phyloP scores from a whole-genome alignment of 192 early-diverging fungal genomes.

The Coemansia sp. region DNA sequence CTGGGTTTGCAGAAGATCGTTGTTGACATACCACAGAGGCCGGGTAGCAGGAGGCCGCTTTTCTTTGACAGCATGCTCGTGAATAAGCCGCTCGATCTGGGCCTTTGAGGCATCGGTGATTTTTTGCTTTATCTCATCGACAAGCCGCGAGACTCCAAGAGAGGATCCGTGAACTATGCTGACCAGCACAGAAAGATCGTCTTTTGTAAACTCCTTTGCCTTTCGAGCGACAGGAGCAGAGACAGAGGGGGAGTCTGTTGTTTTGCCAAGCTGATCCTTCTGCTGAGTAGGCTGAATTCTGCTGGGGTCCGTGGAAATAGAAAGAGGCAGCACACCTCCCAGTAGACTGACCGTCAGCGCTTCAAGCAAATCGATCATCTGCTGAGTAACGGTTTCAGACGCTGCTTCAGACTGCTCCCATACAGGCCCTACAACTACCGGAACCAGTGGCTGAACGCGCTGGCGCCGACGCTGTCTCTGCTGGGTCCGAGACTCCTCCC shows the following conservation, averaged over 20 bases:
- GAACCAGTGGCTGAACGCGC: conserved; percentile 35
- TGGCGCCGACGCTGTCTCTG: conserved; percentile 17
- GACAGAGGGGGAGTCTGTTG: conserved; percentile 4
- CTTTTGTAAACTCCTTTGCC: conserved; percentile 22
- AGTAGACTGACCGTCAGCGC: conserved; percentile 14
- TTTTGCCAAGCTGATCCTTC: neutral
- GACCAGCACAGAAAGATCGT: conserved; percentile 23
- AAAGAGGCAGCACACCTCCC: conserved; percentile 14
- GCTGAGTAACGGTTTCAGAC: neutral
- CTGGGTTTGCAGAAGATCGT: conserved; percentile 19
- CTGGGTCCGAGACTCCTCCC: neutral
- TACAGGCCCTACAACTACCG: conserved; percentile 29
- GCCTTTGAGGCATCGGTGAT: conserved; percentile 39
- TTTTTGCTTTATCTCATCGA: conserved; percentile 32
- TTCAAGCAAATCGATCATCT: neutral
- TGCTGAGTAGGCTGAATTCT: conserved; percentile 8
- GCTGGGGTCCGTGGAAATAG: conserved; percentile 20
- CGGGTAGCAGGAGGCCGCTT: conserved; percentile 39
- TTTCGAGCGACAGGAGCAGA: conserved; percentile 11
- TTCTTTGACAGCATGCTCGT: conserved; percentile 50
- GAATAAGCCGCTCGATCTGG: conserved; percentile 49
- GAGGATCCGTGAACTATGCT: conserved; percentile 47
- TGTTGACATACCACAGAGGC: conserved; percentile 43
- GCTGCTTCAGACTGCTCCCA: conserved; percentile 1
- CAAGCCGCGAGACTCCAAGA: conserved; percentile 31